Evolutionary conservation across 768 basidiomycete genomes (phyloP), one percentile per base, ranked within the genome.

Genomic region (Serpula lacrymans): DNA sequence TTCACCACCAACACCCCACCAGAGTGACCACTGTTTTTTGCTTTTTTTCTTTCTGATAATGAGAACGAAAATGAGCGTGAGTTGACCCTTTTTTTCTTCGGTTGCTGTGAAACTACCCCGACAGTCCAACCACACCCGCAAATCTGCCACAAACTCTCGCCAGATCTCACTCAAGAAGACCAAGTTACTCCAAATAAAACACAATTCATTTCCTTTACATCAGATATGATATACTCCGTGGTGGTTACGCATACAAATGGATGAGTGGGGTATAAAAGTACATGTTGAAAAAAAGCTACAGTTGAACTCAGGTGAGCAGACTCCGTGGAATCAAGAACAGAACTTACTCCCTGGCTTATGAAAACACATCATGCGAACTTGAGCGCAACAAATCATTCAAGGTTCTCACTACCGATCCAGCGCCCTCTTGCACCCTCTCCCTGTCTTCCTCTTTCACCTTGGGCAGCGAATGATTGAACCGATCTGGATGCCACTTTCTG

Each of bases 401-500:
- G 57, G 69, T 75, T 48, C 87, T 70, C 35, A 78, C 81, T 37
- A 91, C 88, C 21, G 64, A 62, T 20, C 85, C 86, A 1, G 84
- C 84, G n/a, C 81, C 88, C 42, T 75, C 73, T 61, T 77, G 74
- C 36, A 90, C 84, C 52, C 60, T 74, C 53, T 79, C 84, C 56
- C 70, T 72, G 45, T 88, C 84, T 25, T 57, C 68, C 46, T 81
- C 79, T 35, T 66, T 61, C 35, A 88, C 84, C 60, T 80, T 80
- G 9, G 72, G 64, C 54, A 89, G 57, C 57, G 82, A 80, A 25
- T 78, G 78, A 49, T 88, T 82, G 53, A 90, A 89, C 24, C 84
- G 78, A 62, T 90, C 88, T 4, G 88, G 87, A 60, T 90, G 87
- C 87, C 86, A 90, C 48, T 72, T 65, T 59, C 76, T 74, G 50